Base-by-base conservation (phyloP, 257 asterid species). In the Nicotiana obtusifolia region DNA sequence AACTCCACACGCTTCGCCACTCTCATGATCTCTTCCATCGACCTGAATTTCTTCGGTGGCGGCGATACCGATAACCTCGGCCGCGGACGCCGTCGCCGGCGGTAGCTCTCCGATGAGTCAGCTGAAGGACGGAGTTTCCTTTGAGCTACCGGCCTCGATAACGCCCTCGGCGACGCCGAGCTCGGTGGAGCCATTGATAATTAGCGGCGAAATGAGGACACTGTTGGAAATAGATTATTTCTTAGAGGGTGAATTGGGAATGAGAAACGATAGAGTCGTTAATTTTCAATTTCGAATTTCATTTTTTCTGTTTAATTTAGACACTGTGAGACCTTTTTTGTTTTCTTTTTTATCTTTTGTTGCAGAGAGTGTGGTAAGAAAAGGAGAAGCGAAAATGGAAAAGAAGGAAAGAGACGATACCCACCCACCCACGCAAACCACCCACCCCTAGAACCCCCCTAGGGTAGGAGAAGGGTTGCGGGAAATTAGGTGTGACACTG, bases 11-110 rank as follows among this genome's bases (percentile, higher is more conserved):
- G 88, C 88, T 85, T 87, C 22, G 95, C 89, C 78, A 82, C 91
- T 82, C 56, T 82, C 95, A 91, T 88, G 87, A 91, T 90, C 83
- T 91, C 92, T 76, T 83, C 68, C 83, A 87, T 81, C 62, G 91
- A 88, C 89, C 88, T 81, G 86, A 82, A 88, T 80, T 84, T 89
- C 78, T 67, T 86, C 73, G 71, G 77, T 13, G 86, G 84, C 53
- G 81, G 86, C 24, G 83, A 80, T 7, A 24, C 31, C 44, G 83
- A 67, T 53, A 35, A 13, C n/a, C 30, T 73, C 62, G 33, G 79
- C 68, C 73, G 59, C 82, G 49, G 49, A 41, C 49, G 49, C 13
- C 66, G 44, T 71, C 84, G 26, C 41, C 82, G 65, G 76, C 57
- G 31, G 62, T 22, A 22, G n/a, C 28, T 62, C 4, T 24, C 35